A percentile compares a stretch with the other conserved stretches of the same genome.
These are phyloP conservation scores for Cyberlindnera americana DNA, from an alignment of 805 yeast species.

Conservation along the genomic window DNA sequence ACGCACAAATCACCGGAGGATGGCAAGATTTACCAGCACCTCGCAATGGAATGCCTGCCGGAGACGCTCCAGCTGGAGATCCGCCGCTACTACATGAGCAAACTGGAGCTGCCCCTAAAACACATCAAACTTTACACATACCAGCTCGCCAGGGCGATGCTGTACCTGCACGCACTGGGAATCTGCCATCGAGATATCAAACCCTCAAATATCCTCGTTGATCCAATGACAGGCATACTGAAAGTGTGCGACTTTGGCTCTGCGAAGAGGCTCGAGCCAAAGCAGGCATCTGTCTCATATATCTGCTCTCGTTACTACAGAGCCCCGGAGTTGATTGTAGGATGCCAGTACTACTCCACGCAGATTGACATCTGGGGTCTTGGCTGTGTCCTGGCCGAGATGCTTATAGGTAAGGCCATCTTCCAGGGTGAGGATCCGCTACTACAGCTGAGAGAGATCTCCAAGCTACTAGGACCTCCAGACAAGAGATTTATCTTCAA, in stretches of 20 bases:
- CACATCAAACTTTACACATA: constrained; percentile 75
- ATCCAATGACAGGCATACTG: constrained; percentile 60
- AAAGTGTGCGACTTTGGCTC: constrained; percentile 86
- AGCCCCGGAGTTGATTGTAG: constrained; percentile 94
- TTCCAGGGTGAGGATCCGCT: constrained; percentile 92
- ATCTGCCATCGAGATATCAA: constrained; percentile 83
- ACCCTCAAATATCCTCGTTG: constrained; percentile 77
- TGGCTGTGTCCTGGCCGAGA: constrained; percentile 95
- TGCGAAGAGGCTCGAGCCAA: constrained; percentile 72
- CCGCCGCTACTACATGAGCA: constrained; percentile 59
- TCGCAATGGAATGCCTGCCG: constrained; percentile 88
- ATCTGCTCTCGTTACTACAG: constrained; percentile 95
- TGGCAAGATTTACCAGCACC: constrained; percentile 67
- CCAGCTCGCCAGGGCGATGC: constrained; percentile 81
- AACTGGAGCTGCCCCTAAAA: constrained; percentile 61
- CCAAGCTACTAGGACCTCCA: constrained; percentile 90
- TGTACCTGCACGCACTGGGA: constrained; percentile 74
- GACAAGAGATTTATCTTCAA: constrained; percentile 65
- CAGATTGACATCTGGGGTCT: constrained; percentile 97
- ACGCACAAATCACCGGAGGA: constrained; percentile 63
- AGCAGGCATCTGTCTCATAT: constrained; percentile 88
- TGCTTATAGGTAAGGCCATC: constrained; percentile 88
- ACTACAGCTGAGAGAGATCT: constrained; percentile 84
- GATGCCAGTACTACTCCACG: constrained; percentile 81
- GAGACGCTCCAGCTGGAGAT: constrained; percentile 74